A percentile compares a stretch with the other conserved stretches of the same genome.
phyloP scores from a whole-genome alignment of 208 protist species.

The Trypanosoma congolense region DNA sequence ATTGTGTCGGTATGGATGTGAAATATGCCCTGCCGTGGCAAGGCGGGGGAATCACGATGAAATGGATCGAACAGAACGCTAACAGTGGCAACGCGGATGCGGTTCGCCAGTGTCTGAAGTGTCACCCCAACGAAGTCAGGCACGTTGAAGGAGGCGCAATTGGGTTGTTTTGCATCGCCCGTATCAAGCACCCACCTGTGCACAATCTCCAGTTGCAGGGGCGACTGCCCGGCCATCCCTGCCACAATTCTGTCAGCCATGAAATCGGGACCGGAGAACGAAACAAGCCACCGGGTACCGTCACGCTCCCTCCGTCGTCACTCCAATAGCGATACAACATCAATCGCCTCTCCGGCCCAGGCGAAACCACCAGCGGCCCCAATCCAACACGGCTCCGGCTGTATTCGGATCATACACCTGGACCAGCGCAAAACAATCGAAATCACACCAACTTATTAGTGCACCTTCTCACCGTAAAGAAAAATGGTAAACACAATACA shows the following conservation, averaged over 20 bases:
- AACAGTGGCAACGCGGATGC: slow-evolving; percentile 90
- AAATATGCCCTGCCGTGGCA: slow-evolving; percentile 94
- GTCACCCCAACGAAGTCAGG: slow-evolving; percentile 95
- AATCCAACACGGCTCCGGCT: slow-evolving; percentile 67
- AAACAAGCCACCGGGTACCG: slow-evolving; percentile 85
- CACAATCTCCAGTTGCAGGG: slow-evolving; percentile 87
- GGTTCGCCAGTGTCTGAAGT: slow-evolving; percentile 92
- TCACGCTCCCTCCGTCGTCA: slow-evolving; percentile 77
- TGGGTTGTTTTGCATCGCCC: slow-evolving; percentile 18
- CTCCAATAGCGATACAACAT: slow-evolving; percentile 73
- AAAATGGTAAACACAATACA: no score
- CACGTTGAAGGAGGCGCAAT: slow-evolving; percentile 75
- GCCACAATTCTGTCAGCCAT: slow-evolving; percentile 92
- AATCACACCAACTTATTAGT: no score
- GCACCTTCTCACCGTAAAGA: no score
- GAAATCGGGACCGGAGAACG: slow-evolving; percentile 95
- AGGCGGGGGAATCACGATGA: slow-evolving; percentile 90
- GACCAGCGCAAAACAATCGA: slow-evolving; percentile 82
- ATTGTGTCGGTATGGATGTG: slow-evolving; percentile 26
- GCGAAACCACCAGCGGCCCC: slow-evolving; percentile 63
- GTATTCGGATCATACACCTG: slow-evolving; percentile 92
- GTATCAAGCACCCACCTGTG: slow-evolving; percentile 96
- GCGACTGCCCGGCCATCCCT: slow-evolving; percentile 94
- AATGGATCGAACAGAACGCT: slow-evolving; percentile 93
- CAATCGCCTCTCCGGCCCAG: slow-evolving; percentile 85